Evolutionary conservation across 805 yeast genomes (phyloP).

Genomic region (Candida glaebosa): DNA sequence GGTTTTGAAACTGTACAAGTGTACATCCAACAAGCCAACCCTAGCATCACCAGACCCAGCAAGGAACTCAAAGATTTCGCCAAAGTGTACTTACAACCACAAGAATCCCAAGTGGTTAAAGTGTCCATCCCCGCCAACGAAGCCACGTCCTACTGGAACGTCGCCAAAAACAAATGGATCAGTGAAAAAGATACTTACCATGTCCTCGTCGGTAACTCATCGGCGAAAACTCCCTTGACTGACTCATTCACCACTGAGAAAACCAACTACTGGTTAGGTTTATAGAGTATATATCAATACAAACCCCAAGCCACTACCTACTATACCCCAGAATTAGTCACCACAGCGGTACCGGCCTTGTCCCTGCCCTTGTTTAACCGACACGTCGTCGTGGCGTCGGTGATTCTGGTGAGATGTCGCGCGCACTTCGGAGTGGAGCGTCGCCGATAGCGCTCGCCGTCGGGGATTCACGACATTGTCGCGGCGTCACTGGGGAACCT

Average conservation of each 20-base stretch:
- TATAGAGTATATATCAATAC: slow-evolving; percentile 2
- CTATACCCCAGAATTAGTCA: background rate
- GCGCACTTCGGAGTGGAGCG: background rate
- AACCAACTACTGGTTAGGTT: slow-evolving; percentile 11
- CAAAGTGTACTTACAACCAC: slow-evolving; percentile 46
- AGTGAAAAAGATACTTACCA: slow-evolving; percentile 48
- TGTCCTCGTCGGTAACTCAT: slow-evolving; percentile 44
- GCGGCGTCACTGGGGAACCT: background rate
- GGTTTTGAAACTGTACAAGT: slow-evolving; percentile 59
- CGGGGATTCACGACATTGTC: background rate
- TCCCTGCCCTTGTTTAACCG: background rate
- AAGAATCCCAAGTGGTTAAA: slow-evolving; percentile 35
- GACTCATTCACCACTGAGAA: slow-evolving; percentile 14
- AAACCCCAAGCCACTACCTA: too few relatives aligned
- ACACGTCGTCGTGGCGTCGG: background rate
- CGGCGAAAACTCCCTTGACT: slow-evolving; percentile 22
- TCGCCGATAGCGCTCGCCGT: background rate
- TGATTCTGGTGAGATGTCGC: background rate
- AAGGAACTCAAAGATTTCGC: slow-evolving; percentile 61
- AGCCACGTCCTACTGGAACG: slow-evolving; percentile 54
- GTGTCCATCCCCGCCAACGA: slow-evolving; percentile 43
- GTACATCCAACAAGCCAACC: slow-evolving; percentile 39
- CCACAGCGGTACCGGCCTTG: background rate
- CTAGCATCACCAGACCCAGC: slow-evolving; percentile 47
- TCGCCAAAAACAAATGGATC: slow-evolving; percentile 46